Evolutionary conservation across 2,329 filamentous ascomycete species (phyloP).

Genomic region (Nothomitra cinnamomea): DNA sequence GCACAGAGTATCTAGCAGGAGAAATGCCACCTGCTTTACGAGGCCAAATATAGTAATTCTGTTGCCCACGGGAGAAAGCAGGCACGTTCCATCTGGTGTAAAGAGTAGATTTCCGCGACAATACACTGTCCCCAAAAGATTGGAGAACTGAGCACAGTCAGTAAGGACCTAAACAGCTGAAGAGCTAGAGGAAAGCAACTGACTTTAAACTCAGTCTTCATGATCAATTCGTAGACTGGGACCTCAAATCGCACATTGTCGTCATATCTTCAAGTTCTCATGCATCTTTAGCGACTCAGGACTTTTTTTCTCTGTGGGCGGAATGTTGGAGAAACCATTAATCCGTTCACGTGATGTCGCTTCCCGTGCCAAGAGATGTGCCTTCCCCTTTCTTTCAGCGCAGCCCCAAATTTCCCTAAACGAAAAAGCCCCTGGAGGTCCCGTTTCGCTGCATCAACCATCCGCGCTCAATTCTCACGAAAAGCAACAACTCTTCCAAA

Average conservation of each 20-base stretch:
- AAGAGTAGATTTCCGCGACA: conserved; percentile 94
- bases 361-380: neutral
- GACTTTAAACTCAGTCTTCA: conserved; percentile 99
- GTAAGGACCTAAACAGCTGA: conserved; percentile 14
- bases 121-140: conserved; percentile 95
- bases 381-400: neutral
- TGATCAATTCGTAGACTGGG: conserved; percentile 24
- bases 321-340: neutral
- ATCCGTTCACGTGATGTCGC: neutral
- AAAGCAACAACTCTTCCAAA: neutral
- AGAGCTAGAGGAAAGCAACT: conserved; percentile 9
- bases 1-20: neutral
- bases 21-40: conserved; percentile 50
- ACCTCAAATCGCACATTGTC: no score
- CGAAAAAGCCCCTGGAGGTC: no score
- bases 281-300: no score
- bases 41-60: conserved; percentile 91
- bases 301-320: neutral
- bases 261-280: no score
- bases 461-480: neutral
- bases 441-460: neutral
- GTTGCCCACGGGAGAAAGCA: conserved; percentile 94
- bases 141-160: conserved; percentile 66
- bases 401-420: neutral
- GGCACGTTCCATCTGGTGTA: conserved; percentile 85